Base-by-base conservation (phyloP, 2,329 filamentous ascomycete species). In the Exophiala spinifera region DNA sequence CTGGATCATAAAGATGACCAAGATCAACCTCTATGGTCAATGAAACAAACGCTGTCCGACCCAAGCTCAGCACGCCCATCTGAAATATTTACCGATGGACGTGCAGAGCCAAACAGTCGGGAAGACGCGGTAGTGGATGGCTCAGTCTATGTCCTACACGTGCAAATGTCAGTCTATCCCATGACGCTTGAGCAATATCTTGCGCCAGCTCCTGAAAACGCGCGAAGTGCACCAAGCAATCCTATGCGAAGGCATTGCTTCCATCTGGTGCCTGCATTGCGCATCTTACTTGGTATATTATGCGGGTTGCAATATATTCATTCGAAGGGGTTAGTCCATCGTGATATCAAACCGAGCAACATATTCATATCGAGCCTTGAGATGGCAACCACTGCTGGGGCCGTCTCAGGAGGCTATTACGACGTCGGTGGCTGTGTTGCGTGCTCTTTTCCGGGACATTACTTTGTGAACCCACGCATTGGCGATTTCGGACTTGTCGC, bases 401-500 rank as follows among this genome's bases (percentile, higher is more conserved):
- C 74, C 3, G 44, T 55, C 11, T 70, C 78, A n/a, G 69, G 79
- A 40, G 61, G 72, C 1, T 86, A 82, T 55, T 61, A 63, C 7
- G 60, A 63, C 5, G 55, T 64, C 7, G 64, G 64, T 23, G 47
- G 53, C 4, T 60, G 58, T 19, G 45, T 51, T 8, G 45, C 46
- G 25, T 62, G 64, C 45, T 55, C 63, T 1, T 54, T 56, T 4
- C 57, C 58, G 1, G 61, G 64, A 3, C 53, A 61, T 19, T 62
- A 75, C 13, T 79, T 78, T 55, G 70, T 82, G 28, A 79, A 77
- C 36, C 81, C 85, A 10, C 77, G 82, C 3, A 86, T 88, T 49
- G 85, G 84, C 1, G 85, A 88, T 63, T 87, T 88, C 63, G 85
- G 85, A 1, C 76, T 87, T 3, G 83, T 84, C 3, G 79, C 81